These are phyloP conservation scores for Adansonia gregorii DNA, from an alignment of 441 rosid species.

Conservation along the genomic window DNA sequence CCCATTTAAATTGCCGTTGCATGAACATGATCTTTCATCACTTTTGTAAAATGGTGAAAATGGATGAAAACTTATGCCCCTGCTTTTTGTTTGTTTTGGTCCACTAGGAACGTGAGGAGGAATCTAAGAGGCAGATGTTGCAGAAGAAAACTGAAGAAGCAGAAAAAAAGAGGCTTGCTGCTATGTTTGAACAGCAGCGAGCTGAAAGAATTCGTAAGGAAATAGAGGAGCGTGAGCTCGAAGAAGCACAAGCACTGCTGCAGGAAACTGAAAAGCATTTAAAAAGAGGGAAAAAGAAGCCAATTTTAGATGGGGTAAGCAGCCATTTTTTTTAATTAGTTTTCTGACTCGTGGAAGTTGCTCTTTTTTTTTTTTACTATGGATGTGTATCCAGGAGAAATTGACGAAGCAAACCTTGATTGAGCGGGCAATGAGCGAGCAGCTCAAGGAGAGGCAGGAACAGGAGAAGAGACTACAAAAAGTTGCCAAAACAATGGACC, in stretches of 20 bases:
- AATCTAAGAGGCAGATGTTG: constrained; percentile 69
- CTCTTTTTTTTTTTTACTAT: neutral
- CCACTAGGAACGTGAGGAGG: constrained; percentile 91
- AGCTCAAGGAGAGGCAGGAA: constrained; percentile 92
- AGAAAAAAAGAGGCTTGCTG: constrained; percentile 87
- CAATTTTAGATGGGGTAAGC: constrained; percentile 46
- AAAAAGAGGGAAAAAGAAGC: constrained; percentile 50
- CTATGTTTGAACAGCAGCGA: constrained; percentile 77
- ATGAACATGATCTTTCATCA: neutral
- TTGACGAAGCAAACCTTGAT: constrained; percentile 74
- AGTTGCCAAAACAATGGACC: constrained; percentile 88
- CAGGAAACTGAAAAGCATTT: constrained; percentile 61
- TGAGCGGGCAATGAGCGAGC: constrained; percentile 89
- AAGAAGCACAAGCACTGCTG: constrained; percentile 84
- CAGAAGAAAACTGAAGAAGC: constrained; percentile 95
- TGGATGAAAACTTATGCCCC: constrained; percentile 2
- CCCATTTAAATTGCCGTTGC: neutral
- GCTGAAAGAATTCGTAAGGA: constrained; percentile 81
- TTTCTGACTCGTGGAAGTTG: neutral
- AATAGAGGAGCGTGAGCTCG: constrained; percentile 87
- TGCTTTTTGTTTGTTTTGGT: neutral
- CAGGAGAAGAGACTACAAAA: constrained; percentile 91
- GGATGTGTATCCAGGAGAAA: constrained; percentile 63
- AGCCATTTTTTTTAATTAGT: neutral
- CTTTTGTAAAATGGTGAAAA: neutral